Evolutionary conservation across 768 basidiomycete species (phyloP).

Genomic region (Dentipellis sp.): DNA sequence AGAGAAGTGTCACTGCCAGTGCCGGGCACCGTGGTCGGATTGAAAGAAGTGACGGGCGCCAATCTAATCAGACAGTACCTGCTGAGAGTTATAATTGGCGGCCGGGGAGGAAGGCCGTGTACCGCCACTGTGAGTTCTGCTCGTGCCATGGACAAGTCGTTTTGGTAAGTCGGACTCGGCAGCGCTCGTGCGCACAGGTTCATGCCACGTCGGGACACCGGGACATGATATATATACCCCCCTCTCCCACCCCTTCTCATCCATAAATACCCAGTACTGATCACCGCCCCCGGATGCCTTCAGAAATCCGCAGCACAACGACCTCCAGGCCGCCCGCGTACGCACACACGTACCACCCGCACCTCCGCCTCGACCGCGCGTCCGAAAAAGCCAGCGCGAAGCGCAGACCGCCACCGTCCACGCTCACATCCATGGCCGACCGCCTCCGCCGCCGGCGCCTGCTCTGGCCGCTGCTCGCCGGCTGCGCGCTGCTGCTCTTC

Average conservation of each 20-base stretch:
- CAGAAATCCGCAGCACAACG: not conserved
- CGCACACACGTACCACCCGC: not conserved
- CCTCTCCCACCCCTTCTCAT: not conserved
- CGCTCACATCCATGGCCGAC: not conserved
- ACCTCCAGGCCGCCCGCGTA: not conserved
- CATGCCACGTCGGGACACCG: not conserved
- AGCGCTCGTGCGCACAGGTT: not conserved
- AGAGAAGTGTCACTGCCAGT: not conserved
- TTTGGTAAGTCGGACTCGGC: not conserved
- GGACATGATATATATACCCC: not conserved
- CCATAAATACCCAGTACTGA: not conserved
- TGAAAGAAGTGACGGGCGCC: too few relatives aligned
- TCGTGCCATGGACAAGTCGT: not conserved
- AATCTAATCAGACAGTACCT: too few relatives aligned
- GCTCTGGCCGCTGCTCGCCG: not conserved
- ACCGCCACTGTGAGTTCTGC: too few relatives aligned
- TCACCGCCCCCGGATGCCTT: not conserved
- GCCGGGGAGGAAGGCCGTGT: too few relatives aligned
- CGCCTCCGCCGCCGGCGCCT: constrained; percentile 2
- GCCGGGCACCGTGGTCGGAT: too few relatives aligned
- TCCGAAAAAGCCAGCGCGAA: not conserved
- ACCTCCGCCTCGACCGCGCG: not conserved
- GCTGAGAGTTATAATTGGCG: too few relatives aligned
- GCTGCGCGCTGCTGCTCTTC: constrained; percentile 1
- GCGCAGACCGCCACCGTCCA: not conserved